Percentiles rank a stretch among this genome's conserved stretches.
These are phyloP conservation scores for Aspergillus sp. DNA, from an alignment of 2,329 filamentous ascomycete species.

Conservation along the genomic window DNA sequence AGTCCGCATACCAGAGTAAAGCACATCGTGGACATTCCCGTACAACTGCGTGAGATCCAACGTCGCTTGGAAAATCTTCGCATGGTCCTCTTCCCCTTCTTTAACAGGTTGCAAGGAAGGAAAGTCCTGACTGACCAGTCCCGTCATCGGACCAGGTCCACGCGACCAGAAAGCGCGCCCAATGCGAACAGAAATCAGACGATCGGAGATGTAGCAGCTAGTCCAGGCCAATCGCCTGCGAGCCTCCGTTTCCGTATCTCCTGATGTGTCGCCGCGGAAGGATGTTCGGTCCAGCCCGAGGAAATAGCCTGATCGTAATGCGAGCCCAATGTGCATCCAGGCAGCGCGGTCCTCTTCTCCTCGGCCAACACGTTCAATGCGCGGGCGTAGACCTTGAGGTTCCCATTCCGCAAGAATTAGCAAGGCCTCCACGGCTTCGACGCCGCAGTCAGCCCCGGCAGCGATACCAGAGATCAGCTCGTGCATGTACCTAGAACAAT, in stretches of 20 bases:
- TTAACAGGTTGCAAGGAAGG: slow-evolving; percentile 56
- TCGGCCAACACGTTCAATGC: slow-evolving; percentile 58
- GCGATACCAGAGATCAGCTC: slow-evolving; percentile 60
- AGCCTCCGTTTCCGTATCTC: slow-evolving; percentile 54
- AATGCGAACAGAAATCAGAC: slow-evolving; percentile 63
- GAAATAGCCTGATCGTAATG: slow-evolving; percentile 63
- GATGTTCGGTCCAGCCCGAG: slow-evolving; percentile 63
- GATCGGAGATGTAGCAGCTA: slow-evolving; percentile 60
- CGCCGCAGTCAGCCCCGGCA: slow-evolving; percentile 59
- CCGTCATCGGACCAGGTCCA: slow-evolving; percentile 60
- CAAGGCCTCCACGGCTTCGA: slow-evolving; percentile 65
- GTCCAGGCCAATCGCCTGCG: slow-evolving; percentile 64
- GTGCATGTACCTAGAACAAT: slow-evolving; percentile 65
- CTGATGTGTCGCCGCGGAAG: slow-evolving; percentile 54
- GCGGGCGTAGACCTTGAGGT: slow-evolving; percentile 55
- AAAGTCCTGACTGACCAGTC: slow-evolving; percentile 60
- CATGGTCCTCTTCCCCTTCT: slow-evolving; percentile 59
- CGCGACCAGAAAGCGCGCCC: slow-evolving; percentile 69
- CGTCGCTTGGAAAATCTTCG: slow-evolving; percentile 63
- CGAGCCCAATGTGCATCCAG: slow-evolving; percentile 70
- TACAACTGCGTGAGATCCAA: slow-evolving; percentile 66
- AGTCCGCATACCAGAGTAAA: slow-evolving; percentile 65
- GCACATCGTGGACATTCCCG: slow-evolving; percentile 65
- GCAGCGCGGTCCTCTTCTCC: slow-evolving; percentile 68
- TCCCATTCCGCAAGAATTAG: slow-evolving; percentile 68